Percentiles rank a stretch among this genome's conserved stretches.
Evolutionary conservation across 495 filamentous ascomycete genomes (phyloP).

Genomic region (Penicillium bialowiezense): DNA sequence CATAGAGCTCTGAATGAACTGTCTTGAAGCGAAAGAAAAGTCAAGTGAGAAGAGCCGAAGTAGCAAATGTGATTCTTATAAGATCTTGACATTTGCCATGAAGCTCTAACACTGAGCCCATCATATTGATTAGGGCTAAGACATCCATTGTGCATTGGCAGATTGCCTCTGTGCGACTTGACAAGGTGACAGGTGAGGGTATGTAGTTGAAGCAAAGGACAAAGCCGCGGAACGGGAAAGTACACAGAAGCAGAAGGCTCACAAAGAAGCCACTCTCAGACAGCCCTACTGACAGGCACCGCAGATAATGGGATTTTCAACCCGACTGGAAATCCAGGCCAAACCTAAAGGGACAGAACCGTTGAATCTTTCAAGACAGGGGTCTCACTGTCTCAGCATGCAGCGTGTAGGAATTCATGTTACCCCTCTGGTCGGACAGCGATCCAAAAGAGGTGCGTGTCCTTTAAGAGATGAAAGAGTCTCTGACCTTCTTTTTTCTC

Average conservation of each 20-base stretch:
- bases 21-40: slow-evolving; percentile 3
- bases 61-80: background rate
- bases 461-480: slow-evolving; percentile 3
- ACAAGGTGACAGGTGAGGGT: background rate
- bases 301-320: slow-evolving; percentile 9
- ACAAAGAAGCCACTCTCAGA: slow-evolving; percentile 1
- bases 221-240: background rate
- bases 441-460: too few species aligned
- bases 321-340: slow-evolving; percentile 1
- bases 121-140: slow-evolving; percentile 1
- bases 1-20: background rate
- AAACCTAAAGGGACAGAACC: background rate
- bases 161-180: background rate
- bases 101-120: slow-evolving; percentile 2
- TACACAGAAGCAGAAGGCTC: background rate
- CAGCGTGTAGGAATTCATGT: too few species aligned
- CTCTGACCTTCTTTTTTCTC: too few species aligned
- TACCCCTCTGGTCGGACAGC: too few species aligned
- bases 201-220: background rate
- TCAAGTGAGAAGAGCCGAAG: slow-evolving; percentile 3
- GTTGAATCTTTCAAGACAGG: slow-evolving; percentile 4
- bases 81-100: background rate
- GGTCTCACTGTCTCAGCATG: too few species aligned
- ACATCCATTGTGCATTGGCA: background rate
- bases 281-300: slow-evolving; percentile 3